Base-by-base conservation (phyloP, 257 asterid genomes). In the Petunia axillaris region DNA sequence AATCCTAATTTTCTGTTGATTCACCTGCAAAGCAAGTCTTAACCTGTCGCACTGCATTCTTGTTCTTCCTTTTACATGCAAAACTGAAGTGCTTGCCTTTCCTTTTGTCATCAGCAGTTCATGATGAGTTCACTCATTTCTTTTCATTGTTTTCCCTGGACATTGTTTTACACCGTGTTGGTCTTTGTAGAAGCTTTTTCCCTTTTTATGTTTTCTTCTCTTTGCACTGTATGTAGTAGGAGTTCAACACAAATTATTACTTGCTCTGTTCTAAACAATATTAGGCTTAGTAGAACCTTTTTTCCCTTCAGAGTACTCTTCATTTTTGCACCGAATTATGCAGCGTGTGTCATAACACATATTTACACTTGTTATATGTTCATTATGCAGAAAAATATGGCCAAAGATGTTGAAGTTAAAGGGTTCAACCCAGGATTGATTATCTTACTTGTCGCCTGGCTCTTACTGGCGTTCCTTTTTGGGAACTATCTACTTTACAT, bases 371-470 rank as follows among this genome's bases (percentile, higher is more conserved):
- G 48, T 71, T 77, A 16, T 82, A 60, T 79, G 54, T 40, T 82
- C 81, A 64, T 83, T 85, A 66, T 50, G 79, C 94, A 89, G 91
- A 87, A 82, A 85, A 78, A 85, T 43, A 75, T 60, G 78, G 89
- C 85, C 64, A 73, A 82, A 75, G 87, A 83, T 75, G 83, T 59
- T 75, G 91, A 84, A 85, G 88, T 89, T 13, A 75, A 79, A 83
- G 97, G 97, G 59, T 83, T 91, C 83, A 93, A 93, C 82, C 97
- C 97, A 2, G 98, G 97, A 60, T 75, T 93, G 91, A 89, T 91
- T 11, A 95, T 93, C 60, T 85, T 93, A 43, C 90, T 91, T 80
- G 82, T 93, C 40, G 97, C 95, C 15, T 94, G 95, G 62, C 82
- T 91, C 39, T 65, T 93, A 53, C 9, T 89, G 86, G 37, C 80